phyloP scores from a whole-genome alignment of 768 basidiomycete genomes.

The Arthromyces matolae region DNA sequence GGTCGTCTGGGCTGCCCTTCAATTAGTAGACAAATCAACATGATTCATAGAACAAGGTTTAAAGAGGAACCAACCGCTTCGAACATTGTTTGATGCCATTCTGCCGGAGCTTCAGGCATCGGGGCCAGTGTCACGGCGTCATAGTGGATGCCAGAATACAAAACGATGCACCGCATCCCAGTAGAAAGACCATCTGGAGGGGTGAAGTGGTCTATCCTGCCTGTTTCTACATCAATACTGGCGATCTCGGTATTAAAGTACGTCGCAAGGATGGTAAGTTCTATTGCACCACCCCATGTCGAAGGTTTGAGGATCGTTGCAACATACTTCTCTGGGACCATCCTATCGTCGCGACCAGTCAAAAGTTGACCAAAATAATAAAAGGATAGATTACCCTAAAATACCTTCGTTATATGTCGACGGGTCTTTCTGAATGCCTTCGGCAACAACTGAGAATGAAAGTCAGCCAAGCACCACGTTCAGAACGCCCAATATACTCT shows the following conservation, averaged over 20 bases:
- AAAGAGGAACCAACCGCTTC: slow-evolving; percentile 45
- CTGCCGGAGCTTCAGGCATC: slow-evolving; percentile 64
- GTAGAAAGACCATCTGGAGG: slow-evolving; percentile 40
- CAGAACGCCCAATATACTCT: slow-evolving; percentile 47
- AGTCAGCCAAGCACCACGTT: background rate
- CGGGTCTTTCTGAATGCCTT: slow-evolving; percentile 70
- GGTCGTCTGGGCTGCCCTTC: slow-evolving; percentile 30
- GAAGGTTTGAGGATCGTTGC: slow-evolving; percentile 71
- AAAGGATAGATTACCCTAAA: slow-evolving; percentile 64
- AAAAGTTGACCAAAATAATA: background rate
- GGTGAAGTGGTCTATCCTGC: slow-evolving; percentile 80
- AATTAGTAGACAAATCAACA: background rate
- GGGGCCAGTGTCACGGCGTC: slow-evolving; percentile 87
- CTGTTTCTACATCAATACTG: slow-evolving; percentile 89
- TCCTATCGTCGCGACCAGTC: slow-evolving; percentile 22
- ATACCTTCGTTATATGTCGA: slow-evolving; percentile 81
- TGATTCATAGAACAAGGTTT: background rate
- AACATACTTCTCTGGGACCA: slow-evolving; percentile 70
- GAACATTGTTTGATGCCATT: slow-evolving; percentile 89
- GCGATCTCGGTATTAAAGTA: slow-evolving; percentile 85
- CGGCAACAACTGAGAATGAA: slow-evolving; percentile 65
- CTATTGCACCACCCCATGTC: slow-evolving; percentile 96
- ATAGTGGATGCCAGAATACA: slow-evolving; percentile 97
- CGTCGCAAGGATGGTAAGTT: slow-evolving; percentile 78
- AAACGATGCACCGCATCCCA: slow-evolving; percentile 60